Conservation (phyloP, 306 rosid genomes). For the Trifolium repens region DNA sequence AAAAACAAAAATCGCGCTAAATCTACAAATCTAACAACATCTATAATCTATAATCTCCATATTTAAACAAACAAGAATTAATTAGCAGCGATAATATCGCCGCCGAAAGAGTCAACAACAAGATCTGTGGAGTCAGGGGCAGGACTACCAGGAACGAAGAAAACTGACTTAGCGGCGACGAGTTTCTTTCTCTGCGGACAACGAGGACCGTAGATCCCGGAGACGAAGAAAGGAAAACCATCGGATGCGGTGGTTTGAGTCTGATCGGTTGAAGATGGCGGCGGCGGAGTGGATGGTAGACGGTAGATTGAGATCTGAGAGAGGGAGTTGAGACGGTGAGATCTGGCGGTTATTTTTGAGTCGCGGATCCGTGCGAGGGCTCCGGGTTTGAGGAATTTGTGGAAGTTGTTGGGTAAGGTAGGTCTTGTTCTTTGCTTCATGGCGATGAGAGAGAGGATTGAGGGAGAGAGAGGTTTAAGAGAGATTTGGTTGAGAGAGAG, state of each 20-base stretch:
- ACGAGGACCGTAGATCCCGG: conserved; percentile 61
- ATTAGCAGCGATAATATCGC: conserved; percentile 63
- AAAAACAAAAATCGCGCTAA: conserved; percentile 13
- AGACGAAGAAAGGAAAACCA: conserved; percentile 58
- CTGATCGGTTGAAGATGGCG: conserved; percentile 27
- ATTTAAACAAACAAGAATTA: conserved; percentile 30
- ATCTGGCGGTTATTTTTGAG: conserved; percentile 74
- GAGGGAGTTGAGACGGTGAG: conserved; percentile 47
- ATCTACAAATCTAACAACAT: conserved; percentile 44
- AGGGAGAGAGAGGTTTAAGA: conserved; percentile 20
- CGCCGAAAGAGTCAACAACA: conserved; percentile 54
- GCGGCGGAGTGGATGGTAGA: conserved; percentile 15
- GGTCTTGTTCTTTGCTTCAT: conserved; percentile 67
- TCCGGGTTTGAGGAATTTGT: conserved; percentile 86
- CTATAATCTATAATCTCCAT: conserved; percentile 40
- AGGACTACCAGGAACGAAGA: conserved; percentile 53
- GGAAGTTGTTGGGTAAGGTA: conserved; percentile 50
- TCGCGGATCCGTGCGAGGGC: conserved; percentile 88
- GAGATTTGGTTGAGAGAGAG: not conserved
- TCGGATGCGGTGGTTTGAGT: conserved; percentile 31
- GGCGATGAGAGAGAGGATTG: conserved; percentile 31
- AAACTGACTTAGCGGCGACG: conserved; percentile 61
- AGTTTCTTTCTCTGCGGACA: conserved; percentile 81
- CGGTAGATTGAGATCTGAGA: conserved; percentile 54
- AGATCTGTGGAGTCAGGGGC: conserved; percentile 58